Conservation (phyloP, 2,329 filamentous ascomycete genomes). For the Lecanicillium sp. region DNA sequence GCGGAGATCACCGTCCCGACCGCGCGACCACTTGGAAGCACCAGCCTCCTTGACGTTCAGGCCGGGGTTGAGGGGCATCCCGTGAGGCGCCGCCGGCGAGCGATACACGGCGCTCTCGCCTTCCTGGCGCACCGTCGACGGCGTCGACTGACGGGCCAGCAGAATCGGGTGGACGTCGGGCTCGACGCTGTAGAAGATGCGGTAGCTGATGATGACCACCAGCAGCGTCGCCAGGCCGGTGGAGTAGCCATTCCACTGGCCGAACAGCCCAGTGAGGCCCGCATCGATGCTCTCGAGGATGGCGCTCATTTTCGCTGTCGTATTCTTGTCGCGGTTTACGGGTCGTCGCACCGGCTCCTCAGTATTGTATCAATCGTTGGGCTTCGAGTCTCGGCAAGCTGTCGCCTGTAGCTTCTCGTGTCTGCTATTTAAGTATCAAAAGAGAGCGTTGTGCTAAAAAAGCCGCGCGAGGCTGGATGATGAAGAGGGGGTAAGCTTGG, state of each 20-base stretch:
- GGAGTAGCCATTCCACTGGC: conserved; percentile 78
- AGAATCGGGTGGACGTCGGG: conserved; percentile 90
- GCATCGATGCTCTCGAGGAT: conserved; percentile 61
- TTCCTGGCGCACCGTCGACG: conserved; percentile 72
- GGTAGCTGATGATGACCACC: conserved; percentile 62
- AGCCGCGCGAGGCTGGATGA: neutral
- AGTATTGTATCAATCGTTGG: neutral
- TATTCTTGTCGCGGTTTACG: neutral
- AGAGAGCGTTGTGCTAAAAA: neutral
- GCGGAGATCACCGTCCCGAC: conserved; percentile 81
- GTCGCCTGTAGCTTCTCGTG: no score
- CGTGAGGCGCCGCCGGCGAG: conserved; percentile 77
- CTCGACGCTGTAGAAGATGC: conserved; percentile 65
- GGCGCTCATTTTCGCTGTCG: conserved; percentile 29
- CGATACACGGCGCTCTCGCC: conserved; percentile 83
- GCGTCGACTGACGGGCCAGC: conserved; percentile 74
- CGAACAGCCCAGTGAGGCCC: conserved; percentile 60
- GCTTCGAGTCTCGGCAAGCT: no score
- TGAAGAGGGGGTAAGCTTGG: conserved; percentile 1
- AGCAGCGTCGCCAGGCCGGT: conserved; percentile 63
- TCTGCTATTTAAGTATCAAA: neutral
- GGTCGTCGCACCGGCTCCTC: neutral
- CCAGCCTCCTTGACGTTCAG: conserved; percentile 77
- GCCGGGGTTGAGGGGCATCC: conserved; percentile 70
- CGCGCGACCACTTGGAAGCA: conserved; percentile 74